Percentiles rank a stretch among this genome's conserved stretches.
These are phyloP conservation scores for Penicillium samsonianum DNA, from an alignment of 495 filamentous ascomycete species.

Conservation along the genomic window DNA sequence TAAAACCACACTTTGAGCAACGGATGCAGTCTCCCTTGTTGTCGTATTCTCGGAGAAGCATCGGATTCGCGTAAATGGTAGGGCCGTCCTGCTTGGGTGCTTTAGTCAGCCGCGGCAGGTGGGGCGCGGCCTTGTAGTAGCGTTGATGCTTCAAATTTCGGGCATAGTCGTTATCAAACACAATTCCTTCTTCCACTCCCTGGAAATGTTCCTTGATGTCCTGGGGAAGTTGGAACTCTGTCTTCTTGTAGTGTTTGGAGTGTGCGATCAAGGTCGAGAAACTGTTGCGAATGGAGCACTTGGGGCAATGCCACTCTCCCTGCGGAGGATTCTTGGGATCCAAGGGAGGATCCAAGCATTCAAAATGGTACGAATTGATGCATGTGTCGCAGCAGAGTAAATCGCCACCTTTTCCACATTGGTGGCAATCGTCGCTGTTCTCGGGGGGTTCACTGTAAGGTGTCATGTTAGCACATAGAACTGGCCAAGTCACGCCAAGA, in stretches of 20 bases:
- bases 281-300: conserved; percentile 58
- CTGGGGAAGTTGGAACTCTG: conserved; percentile 70
- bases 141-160: conserved; percentile 14
- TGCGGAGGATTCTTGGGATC: conserved; percentile 61
- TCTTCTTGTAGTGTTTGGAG: conserved; percentile 65
- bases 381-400: conserved; percentile 94
- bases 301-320: conserved; percentile 82
- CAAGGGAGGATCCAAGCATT: conserved; percentile 79
- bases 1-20: conserved; percentile 68
- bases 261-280: conserved; percentile 61
- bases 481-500: conserved; percentile 5
- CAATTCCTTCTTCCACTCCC: conserved; percentile 19
- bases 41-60: conserved; percentile 62
- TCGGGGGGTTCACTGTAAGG: conserved; percentile 47
- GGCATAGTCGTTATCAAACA: conserved; percentile 12
- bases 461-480: conserved; percentile 17
- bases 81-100: conserved; percentile 13
- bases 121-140: conserved; percentile 28
- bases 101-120: conserved; percentile 36
- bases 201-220: conserved; percentile 61
- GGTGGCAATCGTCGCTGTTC: conserved; percentile 84
- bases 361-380: conserved; percentile 80
- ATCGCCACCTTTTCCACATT: conserved; percentile 78
- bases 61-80: conserved; percentile 24
- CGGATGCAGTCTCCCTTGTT: conserved; percentile 66